Percentiles rank a stretch among this genome's conserved stretches.
Evolutionary conservation across 495 filamentous ascomycete species (phyloP).

Genomic region (Talaromyces borbonicus): DNA sequence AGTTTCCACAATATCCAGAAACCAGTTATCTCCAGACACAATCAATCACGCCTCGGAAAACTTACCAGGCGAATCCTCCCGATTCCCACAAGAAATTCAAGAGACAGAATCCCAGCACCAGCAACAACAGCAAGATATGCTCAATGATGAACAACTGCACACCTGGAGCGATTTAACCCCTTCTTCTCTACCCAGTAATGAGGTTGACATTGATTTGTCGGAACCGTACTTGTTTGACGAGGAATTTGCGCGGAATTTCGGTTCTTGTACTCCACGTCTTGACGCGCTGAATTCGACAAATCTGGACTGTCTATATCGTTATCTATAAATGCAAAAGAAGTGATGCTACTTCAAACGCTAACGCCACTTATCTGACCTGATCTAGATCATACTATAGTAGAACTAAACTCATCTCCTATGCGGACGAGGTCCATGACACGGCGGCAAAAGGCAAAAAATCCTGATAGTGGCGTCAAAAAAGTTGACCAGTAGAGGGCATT

Average conservation of each 20-base stretch:
- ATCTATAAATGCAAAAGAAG: conserved; percentile 18
- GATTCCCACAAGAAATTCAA: not conserved
- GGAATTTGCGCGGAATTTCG: conserved; percentile 25
- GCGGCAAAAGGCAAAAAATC: not conserved
- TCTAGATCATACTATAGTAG: too few relatives aligned
- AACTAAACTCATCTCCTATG: too few relatives aligned
- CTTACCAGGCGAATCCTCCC: too few relatives aligned
- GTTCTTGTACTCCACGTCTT: conserved; percentile 18
- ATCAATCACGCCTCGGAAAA: not conserved
- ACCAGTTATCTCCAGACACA: not conserved
- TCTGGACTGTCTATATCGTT: conserved; percentile 31
- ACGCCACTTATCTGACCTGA: too few relatives aligned
- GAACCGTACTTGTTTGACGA: conserved; percentile 29
- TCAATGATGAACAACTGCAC: conserved; percentile 1
- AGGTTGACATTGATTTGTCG: conserved; percentile 21
- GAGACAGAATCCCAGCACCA: not conserved
- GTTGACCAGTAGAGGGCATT: not conserved
- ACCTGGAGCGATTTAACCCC: conserved; percentile 4
- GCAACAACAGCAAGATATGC: not conserved
- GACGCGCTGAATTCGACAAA: conserved; percentile 31
- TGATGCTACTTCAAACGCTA: too few relatives aligned
- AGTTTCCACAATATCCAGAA: conserved; percentile 15
- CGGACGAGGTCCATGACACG: not conserved
- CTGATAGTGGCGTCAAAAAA: not conserved
- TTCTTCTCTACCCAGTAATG: conserved; percentile 7